Evolutionary conservation across 2,329 filamentous ascomycete species (phyloP).

Genomic region (Fusarium torreyae): DNA sequence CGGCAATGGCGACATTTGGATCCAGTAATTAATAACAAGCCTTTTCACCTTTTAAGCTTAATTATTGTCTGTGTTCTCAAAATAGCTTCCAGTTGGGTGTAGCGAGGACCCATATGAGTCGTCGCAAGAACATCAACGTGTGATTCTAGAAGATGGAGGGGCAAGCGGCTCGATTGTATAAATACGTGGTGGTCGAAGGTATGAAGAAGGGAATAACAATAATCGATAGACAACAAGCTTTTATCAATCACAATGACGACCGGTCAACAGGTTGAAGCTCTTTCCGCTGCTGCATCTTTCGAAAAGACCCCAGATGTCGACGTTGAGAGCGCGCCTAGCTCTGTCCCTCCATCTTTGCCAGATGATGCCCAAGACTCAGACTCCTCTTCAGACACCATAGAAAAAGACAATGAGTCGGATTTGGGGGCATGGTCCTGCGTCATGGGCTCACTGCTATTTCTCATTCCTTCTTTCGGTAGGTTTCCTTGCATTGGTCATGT

Average conservation of each 20-base stretch:
- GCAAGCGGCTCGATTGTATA: background rate
- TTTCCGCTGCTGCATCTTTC: background rate
- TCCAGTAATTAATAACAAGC: conserved; percentile 1
- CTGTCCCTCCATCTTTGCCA: conserved; percentile 1
- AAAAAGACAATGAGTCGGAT: conserved; percentile 22
- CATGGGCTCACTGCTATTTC: conserved; percentile 33
- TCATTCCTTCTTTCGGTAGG: conserved; percentile 21
- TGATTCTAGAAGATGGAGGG: conserved; percentile 1
- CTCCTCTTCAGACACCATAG: background rate
- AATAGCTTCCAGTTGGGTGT: background rate
- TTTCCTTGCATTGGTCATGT: background rate
- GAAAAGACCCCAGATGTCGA: background rate
- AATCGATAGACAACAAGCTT: background rate
- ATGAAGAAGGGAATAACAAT: background rate
- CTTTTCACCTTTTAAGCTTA: background rate
- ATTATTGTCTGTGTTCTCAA: background rate
- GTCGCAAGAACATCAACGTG: conserved; percentile 5
- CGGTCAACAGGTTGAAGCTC: background rate
- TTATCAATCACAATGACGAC: background rate
- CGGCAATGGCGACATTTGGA: conserved; percentile 5
- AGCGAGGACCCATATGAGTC: background rate
- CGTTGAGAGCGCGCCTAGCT: conserved; percentile 3
- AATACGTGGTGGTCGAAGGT: background rate
- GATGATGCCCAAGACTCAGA: conserved; percentile 16
- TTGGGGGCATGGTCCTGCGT: conserved; percentile 32